Base-by-base conservation (phyloP, 2,329 filamentous ascomycete genomes). In the Neonectria hederae region DNA sequence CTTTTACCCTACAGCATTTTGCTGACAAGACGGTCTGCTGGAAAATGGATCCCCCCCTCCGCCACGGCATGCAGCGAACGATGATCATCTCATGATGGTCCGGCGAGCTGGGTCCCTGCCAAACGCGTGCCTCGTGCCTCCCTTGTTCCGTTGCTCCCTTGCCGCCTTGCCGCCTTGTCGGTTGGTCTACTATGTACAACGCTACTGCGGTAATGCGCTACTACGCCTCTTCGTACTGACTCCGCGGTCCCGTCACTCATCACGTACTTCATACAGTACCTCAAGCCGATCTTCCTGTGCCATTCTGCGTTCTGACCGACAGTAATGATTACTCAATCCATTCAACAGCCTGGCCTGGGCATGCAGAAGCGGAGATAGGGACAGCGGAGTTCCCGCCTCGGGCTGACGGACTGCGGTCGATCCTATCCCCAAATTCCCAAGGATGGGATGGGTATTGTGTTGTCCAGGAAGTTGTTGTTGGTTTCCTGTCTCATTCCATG, bases 1-100 rank as follows among this genome's bases (percentile, higher is more conserved):
- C 59, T 48, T 56, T 48, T 56, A 48, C 59, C 59, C 53, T 62
- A 56, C 22, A 52, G 35, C 42, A 51, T 38, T 28, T 46, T 38
- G 32, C 59, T 26, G 40, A 54, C 54, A 51, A 51, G 54, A 57
- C 30, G 54, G 60, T 49, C 51, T 55, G 40, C 52, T 52, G 35
- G 28, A 56, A 43, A 51, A 62, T 56, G 59, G 59, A 56, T 32
- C 32, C 28, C 30, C 22, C 52, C 38, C 11, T 30, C 62, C 28
- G 54, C 60, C 61, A 59, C 66, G 28, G 58, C 63, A 43, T 69
- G 65, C 66, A 69, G 69, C 59, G 63, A 67, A 73, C 67, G 69
- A 70, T 70, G 56, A 72, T 74, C 72, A 72, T 69, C 70, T 70
- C 61, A 74, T 74, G 65, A 74, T 73, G 65, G 62, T 57, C 53